A percentile compares a stretch with the other conserved stretches of the same genome.
phyloP scores from a whole-genome alignment of 2,329 filamentous ascomycete genomes.

The Gyromitra esculenta region DNA sequence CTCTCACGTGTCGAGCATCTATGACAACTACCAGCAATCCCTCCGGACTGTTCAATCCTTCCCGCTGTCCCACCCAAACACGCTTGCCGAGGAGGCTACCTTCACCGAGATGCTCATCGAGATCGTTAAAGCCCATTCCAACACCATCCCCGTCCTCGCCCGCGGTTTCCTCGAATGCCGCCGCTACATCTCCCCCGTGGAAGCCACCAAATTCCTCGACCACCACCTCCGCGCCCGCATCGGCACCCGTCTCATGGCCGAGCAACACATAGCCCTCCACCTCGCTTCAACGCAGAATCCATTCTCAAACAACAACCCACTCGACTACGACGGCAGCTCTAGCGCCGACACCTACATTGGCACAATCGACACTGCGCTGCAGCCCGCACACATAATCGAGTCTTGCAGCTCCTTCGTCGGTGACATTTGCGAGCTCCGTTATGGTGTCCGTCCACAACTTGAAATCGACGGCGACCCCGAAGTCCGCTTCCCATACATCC shows the following conservation, averaged over 20 bases:
- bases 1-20: conserved; percentile 90
- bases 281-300: conserved; percentile 68
- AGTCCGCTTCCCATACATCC: conserved; percentile 91
- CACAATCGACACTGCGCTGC: conserved; percentile 90
- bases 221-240: conserved; percentile 93
- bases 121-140: conserved; percentile 91
- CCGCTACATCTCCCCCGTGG: conserved; percentile 81
- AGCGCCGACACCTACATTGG: conserved; percentile 77
- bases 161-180: conserved; percentile 92
- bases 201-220: conserved; percentile 92
- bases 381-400: conserved; percentile 81
- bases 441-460: conserved; percentile 84
- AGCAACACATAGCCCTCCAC: conserved; percentile 95
- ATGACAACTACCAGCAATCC: conserved; percentile 95
- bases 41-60: conserved; percentile 90
- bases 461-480: conserved; percentile 84
- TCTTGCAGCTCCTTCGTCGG: conserved; percentile 89
- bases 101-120: conserved; percentile 95
- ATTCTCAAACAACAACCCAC: conserved; percentile 60
- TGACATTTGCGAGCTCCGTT: conserved; percentile 96
- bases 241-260: conserved; percentile 90
- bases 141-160: conserved; percentile 92
- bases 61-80: conserved; percentile 74
- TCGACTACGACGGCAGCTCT: conserved; percentile 49
- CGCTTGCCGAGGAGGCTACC: conserved; percentile 83